These are phyloP conservation scores for Yamadazyma blattariae DNA, from an alignment of 1,139 yeast species.

Conservation along the genomic window DNA sequence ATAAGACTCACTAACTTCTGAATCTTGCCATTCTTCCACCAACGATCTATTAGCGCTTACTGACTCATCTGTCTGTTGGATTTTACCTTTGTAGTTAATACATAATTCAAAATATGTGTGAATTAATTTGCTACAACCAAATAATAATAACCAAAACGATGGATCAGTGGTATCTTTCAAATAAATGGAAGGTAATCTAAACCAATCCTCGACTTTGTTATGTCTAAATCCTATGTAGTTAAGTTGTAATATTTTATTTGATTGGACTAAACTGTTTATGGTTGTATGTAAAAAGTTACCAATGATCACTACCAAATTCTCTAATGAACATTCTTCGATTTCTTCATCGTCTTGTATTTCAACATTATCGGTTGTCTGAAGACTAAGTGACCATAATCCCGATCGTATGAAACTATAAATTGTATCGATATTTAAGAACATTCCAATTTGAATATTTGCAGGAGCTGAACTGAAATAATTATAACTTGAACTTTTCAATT, in stretches of 20 bases:
- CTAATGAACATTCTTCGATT: no score
- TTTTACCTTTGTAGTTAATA: no score
- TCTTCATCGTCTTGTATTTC: no score
- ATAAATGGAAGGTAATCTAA: constrained; percentile 7
- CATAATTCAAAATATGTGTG: no score
- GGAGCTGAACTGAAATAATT: constrained; percentile 7
- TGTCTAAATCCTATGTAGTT: not conserved
- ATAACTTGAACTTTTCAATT: constrained; percentile 5
- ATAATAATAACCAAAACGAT: constrained; percentile 10
- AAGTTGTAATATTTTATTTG: not conserved
- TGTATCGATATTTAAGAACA: constrained; percentile 12
- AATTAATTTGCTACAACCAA: constrained; percentile 11
- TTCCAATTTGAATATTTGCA: constrained; percentile 9
- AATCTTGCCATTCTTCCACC: no score
- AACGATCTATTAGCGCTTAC: no score
- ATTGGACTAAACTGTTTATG: not conserved
- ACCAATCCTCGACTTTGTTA: constrained; percentile 3
- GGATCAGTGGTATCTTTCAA: constrained; percentile 8
- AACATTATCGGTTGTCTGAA: no score
- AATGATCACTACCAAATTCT: no score
- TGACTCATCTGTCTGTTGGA: no score
- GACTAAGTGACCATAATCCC: no score
- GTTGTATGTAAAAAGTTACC: not conserved
- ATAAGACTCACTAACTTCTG: no score
- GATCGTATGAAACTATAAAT: constrained; percentile 5